Percentiles rank a stretch among this genome's conserved stretches.
These are phyloP conservation scores for Leavenworthia alabamica DNA, from an alignment of 345 rosid genomes.

Conservation along the genomic window DNA sequence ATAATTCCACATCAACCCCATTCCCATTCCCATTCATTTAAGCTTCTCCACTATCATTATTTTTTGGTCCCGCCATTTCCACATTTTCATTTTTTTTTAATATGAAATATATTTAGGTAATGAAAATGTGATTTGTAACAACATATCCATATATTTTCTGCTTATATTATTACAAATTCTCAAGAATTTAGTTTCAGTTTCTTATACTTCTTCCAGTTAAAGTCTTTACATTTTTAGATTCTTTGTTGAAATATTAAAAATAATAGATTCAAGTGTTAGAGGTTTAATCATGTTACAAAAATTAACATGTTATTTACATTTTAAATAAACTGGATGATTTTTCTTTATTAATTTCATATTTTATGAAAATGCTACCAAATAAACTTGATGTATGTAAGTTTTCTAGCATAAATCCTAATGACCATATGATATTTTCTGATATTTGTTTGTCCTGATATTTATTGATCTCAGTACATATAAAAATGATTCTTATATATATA, in stretches of 20 bases:
- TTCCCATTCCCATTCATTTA: slow-evolving; percentile 23
- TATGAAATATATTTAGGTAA: background rate
- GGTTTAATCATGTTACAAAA: background rate
- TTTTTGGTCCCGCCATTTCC: slow-evolving; percentile 27
- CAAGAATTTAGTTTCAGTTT: background rate
- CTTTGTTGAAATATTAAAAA: background rate
- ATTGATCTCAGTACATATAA: background rate
- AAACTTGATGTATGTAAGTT: background rate
- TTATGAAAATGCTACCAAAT: background rate
- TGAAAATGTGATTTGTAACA: slow-evolving; percentile 14
- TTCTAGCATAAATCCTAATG: background rate
- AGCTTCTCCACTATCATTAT: slow-evolving; percentile 25
- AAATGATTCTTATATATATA: background rate
- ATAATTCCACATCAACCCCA: slow-evolving; percentile 25
- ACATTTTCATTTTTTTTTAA: background rate
- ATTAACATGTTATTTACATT: background rate
- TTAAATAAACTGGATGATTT: background rate
- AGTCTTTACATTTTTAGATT: background rate
- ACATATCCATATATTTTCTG: background rate
- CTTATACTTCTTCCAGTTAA: background rate
- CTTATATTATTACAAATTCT: background rate
- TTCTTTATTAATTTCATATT: background rate
- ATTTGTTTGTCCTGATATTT: background rate
- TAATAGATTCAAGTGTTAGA: background rate
- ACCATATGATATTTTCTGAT: background rate